Conservation (phyloP, 331 rosid genomes). For the Telfairia occidentalis region DNA sequence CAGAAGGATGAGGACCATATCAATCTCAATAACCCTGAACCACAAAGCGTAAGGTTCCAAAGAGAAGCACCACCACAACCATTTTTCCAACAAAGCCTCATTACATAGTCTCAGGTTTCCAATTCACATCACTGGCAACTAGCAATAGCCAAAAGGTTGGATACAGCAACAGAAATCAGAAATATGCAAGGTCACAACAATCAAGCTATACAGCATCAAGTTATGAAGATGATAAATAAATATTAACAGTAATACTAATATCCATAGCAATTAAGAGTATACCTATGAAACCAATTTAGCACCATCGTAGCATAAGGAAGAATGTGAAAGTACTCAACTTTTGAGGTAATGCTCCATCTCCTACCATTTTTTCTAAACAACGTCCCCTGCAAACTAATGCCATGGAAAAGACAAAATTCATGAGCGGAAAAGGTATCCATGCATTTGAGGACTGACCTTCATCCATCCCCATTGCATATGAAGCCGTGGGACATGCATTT, state of each 20-base stretch:
- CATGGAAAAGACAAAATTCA: slow-evolving; percentile 19
- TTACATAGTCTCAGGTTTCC: too few species aligned
- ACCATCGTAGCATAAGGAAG: slow-evolving; percentile 68
- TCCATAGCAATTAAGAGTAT: slow-evolving; percentile 5
- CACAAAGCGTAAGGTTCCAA: too few species aligned
- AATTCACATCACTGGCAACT: background rate
- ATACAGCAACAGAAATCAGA: background rate
- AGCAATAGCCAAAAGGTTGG: slow-evolving; percentile 8
- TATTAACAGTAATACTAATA: background rate
- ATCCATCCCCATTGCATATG: background rate
- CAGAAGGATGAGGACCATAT: too few species aligned
- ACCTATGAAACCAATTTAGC: slow-evolving; percentile 55
- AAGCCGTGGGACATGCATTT: background rate
- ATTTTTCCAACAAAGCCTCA: too few species aligned
- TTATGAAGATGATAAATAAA: background rate
- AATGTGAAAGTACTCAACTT: slow-evolving; percentile 55
- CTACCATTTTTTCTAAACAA: slow-evolving; percentile 35
- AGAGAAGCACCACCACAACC: too few species aligned
- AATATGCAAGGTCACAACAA: background rate
- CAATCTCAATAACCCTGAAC: too few species aligned
- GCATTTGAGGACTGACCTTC: background rate
- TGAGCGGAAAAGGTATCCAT: slow-evolving; percentile 12
- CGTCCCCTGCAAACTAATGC: slow-evolving; percentile 63
- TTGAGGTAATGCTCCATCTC: slow-evolving; percentile 49
- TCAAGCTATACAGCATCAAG: background rate